Base-by-base conservation (phyloP, 2,329 filamentous ascomycete genomes). In the Fusarium bulbicola region DNA sequence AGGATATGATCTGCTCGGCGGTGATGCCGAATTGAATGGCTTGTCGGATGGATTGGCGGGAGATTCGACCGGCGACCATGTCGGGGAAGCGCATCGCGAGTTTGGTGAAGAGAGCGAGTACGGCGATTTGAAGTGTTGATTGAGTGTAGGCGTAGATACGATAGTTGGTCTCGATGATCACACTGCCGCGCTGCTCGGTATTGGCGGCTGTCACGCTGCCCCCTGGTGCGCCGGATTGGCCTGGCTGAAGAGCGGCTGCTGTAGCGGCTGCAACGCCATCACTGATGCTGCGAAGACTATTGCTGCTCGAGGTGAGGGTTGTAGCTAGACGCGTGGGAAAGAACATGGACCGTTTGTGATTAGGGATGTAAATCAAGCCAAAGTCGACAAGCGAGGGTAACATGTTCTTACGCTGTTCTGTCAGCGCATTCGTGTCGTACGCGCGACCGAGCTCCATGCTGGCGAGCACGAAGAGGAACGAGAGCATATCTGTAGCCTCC, bases 121-220 rank as follows among this genome's bases (percentile, higher is more conserved):
- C 94, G 60, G 95, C 94, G 73, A 98, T 99, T 82, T 98, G 95
- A 2, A 99, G 90, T 0, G 95, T 94, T 0, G 95, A 97, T 39
- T 93, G 92, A 12, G 97, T 98, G 85, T 99, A 99, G 37, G 96
- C 96, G 84, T 99, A 99, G 75, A 99, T 85, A 32, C 96, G 93
- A 85, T 98, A 98, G 84, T 99, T 99, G 14, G 96, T 99, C 85
- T 99, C 96, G 74, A 99, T 90, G 78, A 99, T 95, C 79, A 99
- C 94, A 84, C 94, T 96, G 71, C 95, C 95, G 77, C 91, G 91
- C 71, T 86, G 83, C 24, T 88, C 85, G 59, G 82, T 78, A 34
- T 63, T 78, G 30, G 81, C 77, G 24, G 78, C 79, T 3, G 82
- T 77, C 30, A 82, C 83, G 26, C 81, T 73, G 46, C 80, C 45